phyloP scores from a whole-genome alignment of 495 filamentous ascomycete species.

The Aspergillus conjunctus region DNA sequence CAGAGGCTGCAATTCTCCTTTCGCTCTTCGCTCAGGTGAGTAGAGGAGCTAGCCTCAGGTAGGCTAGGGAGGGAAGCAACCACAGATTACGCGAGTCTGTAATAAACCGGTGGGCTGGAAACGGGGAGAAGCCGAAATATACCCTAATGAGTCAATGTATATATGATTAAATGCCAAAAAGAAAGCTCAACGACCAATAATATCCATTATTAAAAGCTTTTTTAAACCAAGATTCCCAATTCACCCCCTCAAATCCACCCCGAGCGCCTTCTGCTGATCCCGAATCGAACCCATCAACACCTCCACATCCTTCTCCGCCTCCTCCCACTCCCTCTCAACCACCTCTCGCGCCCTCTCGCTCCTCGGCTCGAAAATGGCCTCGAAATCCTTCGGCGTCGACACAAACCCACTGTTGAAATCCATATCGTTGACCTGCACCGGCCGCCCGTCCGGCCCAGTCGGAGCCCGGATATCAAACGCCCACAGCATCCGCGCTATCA shows the following conservation, averaged over 20 bases:
- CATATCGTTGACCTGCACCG: constrained; percentile 49
- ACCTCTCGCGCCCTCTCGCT: constrained; percentile 18
- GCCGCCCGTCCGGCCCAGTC: constrained; percentile 33
- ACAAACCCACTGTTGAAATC: constrained; percentile 24
- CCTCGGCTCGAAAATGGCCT: constrained; percentile 25
- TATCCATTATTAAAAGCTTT: no score
- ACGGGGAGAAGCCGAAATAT: no score
- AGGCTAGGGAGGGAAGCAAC: neutral
- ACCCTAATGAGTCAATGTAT: no score
- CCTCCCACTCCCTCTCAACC: constrained; percentile 29
- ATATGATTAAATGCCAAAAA: no score
- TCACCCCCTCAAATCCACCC: constrained; percentile 8
- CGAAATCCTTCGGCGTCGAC: constrained; percentile 23
- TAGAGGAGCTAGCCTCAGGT: neutral
- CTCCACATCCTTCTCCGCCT: constrained; percentile 25
- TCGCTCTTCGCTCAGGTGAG: constrained; percentile 18
- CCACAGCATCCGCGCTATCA: constrained; percentile 54
- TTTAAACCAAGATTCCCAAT: no score
- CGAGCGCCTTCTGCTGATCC: constrained; percentile 16
- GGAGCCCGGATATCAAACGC: constrained; percentile 50
- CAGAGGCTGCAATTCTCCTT: constrained; percentile 18
- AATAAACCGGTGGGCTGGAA: neutral
- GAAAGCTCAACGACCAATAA: no score
- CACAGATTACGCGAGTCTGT: no score
- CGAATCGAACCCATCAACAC: constrained; percentile 18